These are phyloP conservation scores for Penicillium waksmanii DNA, from an alignment of 495 filamentous ascomycete genomes.

Conservation along the genomic window DNA sequence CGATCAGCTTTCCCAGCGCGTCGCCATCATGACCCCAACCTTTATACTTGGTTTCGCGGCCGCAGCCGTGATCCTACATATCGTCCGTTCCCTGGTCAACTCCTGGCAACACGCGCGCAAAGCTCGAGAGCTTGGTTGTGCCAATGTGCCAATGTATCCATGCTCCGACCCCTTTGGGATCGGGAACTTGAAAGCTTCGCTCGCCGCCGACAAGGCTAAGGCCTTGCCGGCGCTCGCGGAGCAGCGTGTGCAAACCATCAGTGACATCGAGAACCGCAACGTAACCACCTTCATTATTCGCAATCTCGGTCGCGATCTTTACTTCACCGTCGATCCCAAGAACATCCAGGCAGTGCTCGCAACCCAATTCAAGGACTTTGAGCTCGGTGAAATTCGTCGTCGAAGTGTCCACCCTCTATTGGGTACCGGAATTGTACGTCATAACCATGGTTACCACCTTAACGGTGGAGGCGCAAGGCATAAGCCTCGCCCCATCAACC, in stretches of 20 bases:
- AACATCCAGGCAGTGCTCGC: constrained; percentile 59
- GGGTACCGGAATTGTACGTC: constrained; percentile 51
- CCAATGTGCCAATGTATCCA: constrained; percentile 33
- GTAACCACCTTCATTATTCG: constrained; percentile 34
- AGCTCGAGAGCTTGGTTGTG: constrained; percentile 35
- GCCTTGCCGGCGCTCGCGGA: constrained; percentile 27
- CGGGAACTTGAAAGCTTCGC: constrained; percentile 27
- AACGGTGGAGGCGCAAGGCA: neutral
- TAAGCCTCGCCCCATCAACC: neutral
- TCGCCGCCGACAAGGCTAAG: constrained; percentile 36
- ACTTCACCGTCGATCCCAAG: constrained; percentile 55
- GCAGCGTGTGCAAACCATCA: constrained; percentile 27
- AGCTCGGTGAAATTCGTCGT: constrained; percentile 40
- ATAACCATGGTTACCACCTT: neutral
- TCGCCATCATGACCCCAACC: constrained; percentile 19
- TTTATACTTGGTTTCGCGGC: constrained; percentile 32
- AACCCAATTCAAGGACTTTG: constrained; percentile 58
- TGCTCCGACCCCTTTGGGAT: constrained; percentile 37
- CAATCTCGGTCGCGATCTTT: constrained; percentile 30
- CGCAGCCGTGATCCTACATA: constrained; percentile 31
- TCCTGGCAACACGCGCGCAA: constrained; percentile 35
- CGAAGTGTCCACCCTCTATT: constrained; percentile 43
- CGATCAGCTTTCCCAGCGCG: neutral
- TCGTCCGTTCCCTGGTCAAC: constrained; percentile 27
- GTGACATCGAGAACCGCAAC: constrained; percentile 32